Percentiles rank a stretch among this genome's conserved stretches.
These are phyloP conservation scores for Eragrostis nindensis DNA, from an alignment of 176 grass and related monocot genomes.

Conservation along the genomic window DNA sequence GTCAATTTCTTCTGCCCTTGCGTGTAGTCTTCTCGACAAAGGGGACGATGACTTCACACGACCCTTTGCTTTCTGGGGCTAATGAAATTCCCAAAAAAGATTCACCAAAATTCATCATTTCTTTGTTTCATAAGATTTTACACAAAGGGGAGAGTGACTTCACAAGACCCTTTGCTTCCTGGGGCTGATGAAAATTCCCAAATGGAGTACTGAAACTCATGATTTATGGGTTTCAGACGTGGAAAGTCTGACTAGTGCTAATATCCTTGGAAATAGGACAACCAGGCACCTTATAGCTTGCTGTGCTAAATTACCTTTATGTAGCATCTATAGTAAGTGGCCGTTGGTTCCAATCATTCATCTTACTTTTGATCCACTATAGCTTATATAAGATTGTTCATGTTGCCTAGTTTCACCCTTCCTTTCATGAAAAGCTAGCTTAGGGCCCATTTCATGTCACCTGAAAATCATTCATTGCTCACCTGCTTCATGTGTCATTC, in stretches of 20 bases:
- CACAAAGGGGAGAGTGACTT: no score
- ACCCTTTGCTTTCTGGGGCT: neutral
- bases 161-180: no score
- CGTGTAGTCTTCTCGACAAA: neutral
- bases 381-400: slow-evolving; percentile 4
- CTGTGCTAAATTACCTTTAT: neutral
- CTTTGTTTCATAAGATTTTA: neutral
- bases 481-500: slow-evolving; percentile 25
- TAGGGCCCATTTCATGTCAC: neutral
- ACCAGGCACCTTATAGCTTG: neutral
- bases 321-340: no score
- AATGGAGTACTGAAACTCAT: no score
- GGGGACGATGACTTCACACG: slow-evolving; percentile 28
- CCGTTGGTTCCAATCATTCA: slow-evolving; percentile 31
- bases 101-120: neutral
- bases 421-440: neutral
- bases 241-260: neutral
- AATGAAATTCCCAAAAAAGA: neutral
- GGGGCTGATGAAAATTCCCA: no score
- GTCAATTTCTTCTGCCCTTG: slow-evolving; percentile 11
- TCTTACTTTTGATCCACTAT: neutral
- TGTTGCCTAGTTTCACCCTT: slow-evolving; percentile 16
- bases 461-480: slow-evolving; percentile 27
- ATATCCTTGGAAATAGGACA: neutral
- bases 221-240: no score